Evolutionary conservation across 805 yeast species (phyloP), one percentile per base, ranked within the genome.

Genomic region (Candida saitoana): DNA sequence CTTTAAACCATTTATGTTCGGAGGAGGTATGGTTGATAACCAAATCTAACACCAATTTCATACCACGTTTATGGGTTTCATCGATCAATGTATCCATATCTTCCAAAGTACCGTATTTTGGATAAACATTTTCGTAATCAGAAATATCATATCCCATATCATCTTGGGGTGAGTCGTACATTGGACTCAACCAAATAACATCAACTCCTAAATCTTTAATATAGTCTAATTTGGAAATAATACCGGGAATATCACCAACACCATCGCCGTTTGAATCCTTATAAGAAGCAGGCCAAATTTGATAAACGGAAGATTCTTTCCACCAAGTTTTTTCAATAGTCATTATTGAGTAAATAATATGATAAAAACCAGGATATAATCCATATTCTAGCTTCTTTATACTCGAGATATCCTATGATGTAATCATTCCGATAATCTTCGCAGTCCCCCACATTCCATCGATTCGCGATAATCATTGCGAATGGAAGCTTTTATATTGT

Each of bases 91-190:
- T 47, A 49, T 74, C 74, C 69, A 74, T 71, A 49, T 76, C 80
- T 44, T 72, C 72, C 57, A 76, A 54, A 11, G 79, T 68, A 30
- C 84, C 84, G 56, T 74, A 78, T 44, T 64, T 62, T 12, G 74
- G 71, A 56, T 77, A 70, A 31, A 79, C 69, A 18, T 58, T 67
- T 55, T 74, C 69, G 59, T 79, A 79, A 57, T 79, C 71, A 15
- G 75, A 59, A 51, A 79, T 75, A 50, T 79, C 83, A 53, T 77
- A 79, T 3, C 84, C 84, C 82, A 78, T 77, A 54, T 78, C 84
- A 39, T 71, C 75, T 54, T 74, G 78, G 4, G 83, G 83, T 2
- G 80, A 73, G 46, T 74, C 79, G 59, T 67, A 77, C 64, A 74
- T 73, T 17, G 83, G 84, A 18, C 76, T 73, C 41, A 78, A 55